Percentiles rank a stretch among this genome's conserved stretches.
These are phyloP conservation scores for Nectriaceae sp. DNA, from an alignment of 2,329 filamentous ascomycete genomes.

Conservation along the genomic window DNA sequence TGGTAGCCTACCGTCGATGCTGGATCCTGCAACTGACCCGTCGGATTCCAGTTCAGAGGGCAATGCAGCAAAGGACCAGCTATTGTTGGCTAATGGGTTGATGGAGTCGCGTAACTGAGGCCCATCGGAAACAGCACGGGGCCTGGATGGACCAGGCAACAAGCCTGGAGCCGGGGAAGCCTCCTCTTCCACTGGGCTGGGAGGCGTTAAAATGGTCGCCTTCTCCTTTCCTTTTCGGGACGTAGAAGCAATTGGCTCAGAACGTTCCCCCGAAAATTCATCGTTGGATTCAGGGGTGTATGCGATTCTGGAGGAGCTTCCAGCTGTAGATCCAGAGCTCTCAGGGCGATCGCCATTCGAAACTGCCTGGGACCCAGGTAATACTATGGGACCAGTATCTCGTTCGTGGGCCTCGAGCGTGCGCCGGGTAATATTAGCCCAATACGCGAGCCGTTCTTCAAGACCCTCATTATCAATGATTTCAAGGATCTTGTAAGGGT, in stretches of 20 bases:
- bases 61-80: constrained; percentile 57
- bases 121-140: constrained; percentile 60
- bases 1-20: neutral
- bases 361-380: neutral
- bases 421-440: constrained; percentile 54
- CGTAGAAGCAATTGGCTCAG: constrained; percentile 1
- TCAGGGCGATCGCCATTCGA: constrained; percentile 13
- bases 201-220: constrained; percentile 10
- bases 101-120: constrained; percentile 45
- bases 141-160: constrained; percentile 36
- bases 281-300: constrained; percentile 28
- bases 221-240: constrained; percentile 30
- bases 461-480: constrained; percentile 64
- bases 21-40: neutral
- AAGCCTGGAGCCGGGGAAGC: constrained; percentile 13
- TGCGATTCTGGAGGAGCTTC: constrained; percentile 24
- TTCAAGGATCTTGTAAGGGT: constrained; percentile 58
- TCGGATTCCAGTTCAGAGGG: constrained; percentile 25
- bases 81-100: constrained; percentile 60
- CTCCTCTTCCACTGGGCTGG: constrained; percentile 5
- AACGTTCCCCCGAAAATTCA: constrained; percentile 6
- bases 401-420: neutral
- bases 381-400: neutral
- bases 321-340: constrained; percentile 25
- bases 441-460: constrained; percentile 59